phyloP scores from a whole-genome alignment of 2,329 filamentous ascomycete species.

The Paracorniculantispora psalliotae region DNA sequence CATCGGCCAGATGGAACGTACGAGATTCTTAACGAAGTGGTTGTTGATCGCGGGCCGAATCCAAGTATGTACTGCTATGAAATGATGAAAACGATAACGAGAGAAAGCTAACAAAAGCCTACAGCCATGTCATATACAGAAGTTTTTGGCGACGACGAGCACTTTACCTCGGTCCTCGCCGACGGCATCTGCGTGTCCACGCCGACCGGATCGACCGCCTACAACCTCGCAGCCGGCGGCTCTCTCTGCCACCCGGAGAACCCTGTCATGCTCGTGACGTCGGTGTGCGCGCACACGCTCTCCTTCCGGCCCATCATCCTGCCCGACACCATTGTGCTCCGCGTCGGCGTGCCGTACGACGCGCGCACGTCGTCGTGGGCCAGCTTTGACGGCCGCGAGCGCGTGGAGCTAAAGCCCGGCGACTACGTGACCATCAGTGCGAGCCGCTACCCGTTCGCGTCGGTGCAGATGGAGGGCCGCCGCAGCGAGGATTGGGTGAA shows the following conservation, averaged over 20 bases:
- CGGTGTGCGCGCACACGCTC: slow-evolving; percentile 90
- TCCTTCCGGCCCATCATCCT: slow-evolving; percentile 96
- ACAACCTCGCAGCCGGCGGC: slow-evolving; percentile 93
- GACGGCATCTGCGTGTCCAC: slow-evolving; percentile 93
- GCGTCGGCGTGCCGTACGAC: slow-evolving; percentile 91
- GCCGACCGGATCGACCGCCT: slow-evolving; percentile 90
- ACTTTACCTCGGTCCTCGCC: slow-evolving; percentile 89
- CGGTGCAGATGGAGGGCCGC: slow-evolving; percentile 64
- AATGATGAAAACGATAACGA: neutral
- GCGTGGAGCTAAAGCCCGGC: slow-evolving; percentile 70
- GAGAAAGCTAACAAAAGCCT: neutral
- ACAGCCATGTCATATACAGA: slow-evolving; percentile 86
- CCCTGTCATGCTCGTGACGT: slow-evolving; percentile 88
- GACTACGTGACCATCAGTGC: slow-evolving; percentile 84
- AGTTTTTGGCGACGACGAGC: slow-evolving; percentile 89
- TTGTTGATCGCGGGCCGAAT: slow-evolving; percentile 90
- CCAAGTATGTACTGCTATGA: slow-evolving; percentile 59
- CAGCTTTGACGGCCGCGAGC: slow-evolving; percentile 93
- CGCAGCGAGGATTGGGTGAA: slow-evolving; percentile 77
- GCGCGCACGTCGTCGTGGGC: slow-evolving; percentile 88
- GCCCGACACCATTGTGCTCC: slow-evolving; percentile 90
- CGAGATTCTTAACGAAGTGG: slow-evolving; percentile 95
- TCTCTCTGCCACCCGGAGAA: slow-evolving; percentile 95
- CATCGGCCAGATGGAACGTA: slow-evolving; percentile 79
- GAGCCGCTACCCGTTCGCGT: slow-evolving; percentile 74